Percentiles rank a stretch among this genome's conserved stretches.
Conservation (phyloP, 345 rosid species). For the Luvunga scandens region DNA sequence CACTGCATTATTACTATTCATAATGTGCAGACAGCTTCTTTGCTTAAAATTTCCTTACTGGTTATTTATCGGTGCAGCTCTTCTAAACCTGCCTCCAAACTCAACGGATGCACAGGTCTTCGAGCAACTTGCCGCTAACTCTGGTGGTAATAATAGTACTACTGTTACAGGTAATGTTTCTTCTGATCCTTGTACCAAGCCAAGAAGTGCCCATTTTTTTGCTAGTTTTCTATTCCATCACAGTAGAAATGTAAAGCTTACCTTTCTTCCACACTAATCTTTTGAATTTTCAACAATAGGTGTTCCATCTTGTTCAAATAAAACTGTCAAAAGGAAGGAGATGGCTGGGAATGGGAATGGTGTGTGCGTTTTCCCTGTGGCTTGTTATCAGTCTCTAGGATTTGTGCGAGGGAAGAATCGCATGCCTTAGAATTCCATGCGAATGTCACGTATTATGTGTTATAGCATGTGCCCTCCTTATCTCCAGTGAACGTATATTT, state of each 20-base stretch:
- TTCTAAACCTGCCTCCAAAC: constrained; percentile 21
- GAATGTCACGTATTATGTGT: neutral
- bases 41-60: too few species aligned
- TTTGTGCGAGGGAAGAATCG: neutral
- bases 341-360: neutral
- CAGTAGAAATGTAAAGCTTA: too few species aligned
- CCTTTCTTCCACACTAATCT: too few species aligned
- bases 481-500: neutral
- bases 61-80: neutral
- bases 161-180: neutral
- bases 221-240: too few species aligned
- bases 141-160: neutral
- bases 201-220: too few species aligned
- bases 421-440: neutral
- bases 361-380: neutral
- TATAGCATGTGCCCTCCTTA: neutral
- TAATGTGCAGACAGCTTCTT: too few species aligned
- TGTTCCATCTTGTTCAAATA: neutral
- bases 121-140: neutral
- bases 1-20: too few species aligned
- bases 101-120: constrained; percentile 11
- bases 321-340: neutral
- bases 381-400: neutral
- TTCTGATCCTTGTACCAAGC: neutral
- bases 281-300: neutral